Evolutionary conservation across 495 filamentous ascomycete genomes (phyloP).

Genomic region (Podospora appendiculata): DNA sequence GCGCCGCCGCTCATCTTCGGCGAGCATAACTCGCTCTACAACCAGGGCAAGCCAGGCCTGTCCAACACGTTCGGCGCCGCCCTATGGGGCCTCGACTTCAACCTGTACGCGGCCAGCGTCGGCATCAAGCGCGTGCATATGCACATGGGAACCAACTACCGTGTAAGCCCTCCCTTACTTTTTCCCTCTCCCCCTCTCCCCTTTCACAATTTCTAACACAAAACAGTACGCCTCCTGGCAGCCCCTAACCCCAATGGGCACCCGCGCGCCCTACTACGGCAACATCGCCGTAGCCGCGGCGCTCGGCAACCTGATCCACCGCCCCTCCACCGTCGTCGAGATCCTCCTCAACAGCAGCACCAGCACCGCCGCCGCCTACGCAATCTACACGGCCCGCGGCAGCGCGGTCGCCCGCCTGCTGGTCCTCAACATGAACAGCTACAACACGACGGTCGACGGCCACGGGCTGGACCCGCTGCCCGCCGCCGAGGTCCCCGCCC

Average conservation of each 20-base stretch:
- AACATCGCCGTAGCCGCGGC: slow-evolving; percentile 53
- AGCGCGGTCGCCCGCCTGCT: slow-evolving; percentile 37
- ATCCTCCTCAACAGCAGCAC: slow-evolving; percentile 30
- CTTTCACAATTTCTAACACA: neutral
- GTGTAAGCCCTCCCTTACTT: slow-evolving; percentile 17
- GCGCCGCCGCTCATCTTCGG: slow-evolving; percentile 53
- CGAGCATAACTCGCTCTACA: slow-evolving; percentile 59
- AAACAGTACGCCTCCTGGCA: slow-evolving; percentile 42
- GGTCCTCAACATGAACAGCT: slow-evolving; percentile 51
- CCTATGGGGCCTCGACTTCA: slow-evolving; percentile 63
- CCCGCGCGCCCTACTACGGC: slow-evolving; percentile 62
- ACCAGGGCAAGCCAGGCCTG: slow-evolving; percentile 53
- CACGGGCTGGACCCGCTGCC: slow-evolving; percentile 16
- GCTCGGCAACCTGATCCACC: slow-evolving; percentile 32
- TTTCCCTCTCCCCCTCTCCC: neutral
- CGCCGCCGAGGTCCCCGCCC: slow-evolving; percentile 20
- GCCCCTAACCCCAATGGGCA: slow-evolving; percentile 50
- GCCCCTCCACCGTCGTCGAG: slow-evolving; percentile 29
- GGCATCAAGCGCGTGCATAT: slow-evolving; percentile 56
- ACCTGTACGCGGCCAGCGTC: slow-evolving; percentile 48
- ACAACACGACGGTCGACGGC: slow-evolving; percentile 50
- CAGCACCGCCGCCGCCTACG: slow-evolving; percentile 49
- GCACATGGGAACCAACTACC: slow-evolving; percentile 59
- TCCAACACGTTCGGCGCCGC: slow-evolving; percentile 66
- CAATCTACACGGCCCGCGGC: slow-evolving; percentile 40